Conservation (phyloP, 179 eudicot genomes). For the Vitellaria paradoxa region DNA sequence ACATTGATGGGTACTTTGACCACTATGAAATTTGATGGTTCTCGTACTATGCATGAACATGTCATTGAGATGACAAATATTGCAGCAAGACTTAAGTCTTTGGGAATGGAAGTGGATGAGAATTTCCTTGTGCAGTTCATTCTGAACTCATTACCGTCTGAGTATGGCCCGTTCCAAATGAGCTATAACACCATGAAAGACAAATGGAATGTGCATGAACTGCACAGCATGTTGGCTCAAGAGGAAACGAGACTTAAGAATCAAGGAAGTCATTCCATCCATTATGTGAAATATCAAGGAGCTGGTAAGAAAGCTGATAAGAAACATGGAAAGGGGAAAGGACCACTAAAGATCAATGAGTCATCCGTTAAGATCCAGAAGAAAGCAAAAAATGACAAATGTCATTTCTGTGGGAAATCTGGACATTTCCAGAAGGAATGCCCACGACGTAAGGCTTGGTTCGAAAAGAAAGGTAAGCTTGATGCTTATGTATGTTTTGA, state of each 20-base stretch:
- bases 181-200: conserved; percentile 18
- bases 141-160: conserved; percentile 8
- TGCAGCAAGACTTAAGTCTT: conserved; percentile 13
- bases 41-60: conserved; percentile 23
- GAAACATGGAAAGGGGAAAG: not conserved
- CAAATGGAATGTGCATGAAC: conserved; percentile 15
- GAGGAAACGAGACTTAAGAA: conserved; percentile 18
- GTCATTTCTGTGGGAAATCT: conserved; percentile 8
- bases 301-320: conserved; percentile 9
- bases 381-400: not conserved
- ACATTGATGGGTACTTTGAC: conserved; percentile 24
- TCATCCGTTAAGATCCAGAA: conserved; percentile 2
- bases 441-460: conserved; percentile 1
- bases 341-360: not conserved
- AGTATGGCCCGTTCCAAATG: conserved; percentile 16
- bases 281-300: conserved; percentile 3
- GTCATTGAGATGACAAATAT: conserved; percentile 21
- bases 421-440: conserved; percentile 19
- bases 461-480: conserved; percentile 15
- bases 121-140: conserved; percentile 4
- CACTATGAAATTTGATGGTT: conserved; percentile 23
- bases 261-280: not conserved
- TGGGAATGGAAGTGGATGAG: conserved; percentile 29
- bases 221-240: conserved; percentile 13
- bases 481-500: conserved; percentile 4